These are phyloP conservation scores for Vitis rotundifolia DNA, from an alignment of 164 flowering plant genomes.

Conservation along the genomic window DNA sequence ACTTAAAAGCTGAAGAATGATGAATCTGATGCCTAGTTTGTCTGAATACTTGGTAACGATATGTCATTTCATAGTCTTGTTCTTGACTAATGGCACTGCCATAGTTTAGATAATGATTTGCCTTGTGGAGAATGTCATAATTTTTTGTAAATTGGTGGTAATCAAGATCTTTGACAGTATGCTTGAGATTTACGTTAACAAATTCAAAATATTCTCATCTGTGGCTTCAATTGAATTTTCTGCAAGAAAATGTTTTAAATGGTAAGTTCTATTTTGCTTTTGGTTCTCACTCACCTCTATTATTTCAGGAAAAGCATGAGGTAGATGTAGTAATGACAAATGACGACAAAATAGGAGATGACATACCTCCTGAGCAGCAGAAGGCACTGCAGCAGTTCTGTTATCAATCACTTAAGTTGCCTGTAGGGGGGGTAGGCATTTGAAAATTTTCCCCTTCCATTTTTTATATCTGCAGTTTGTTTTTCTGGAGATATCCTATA, in stretches of 20 bases:
- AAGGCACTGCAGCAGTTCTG: slow-evolving; percentile 59
- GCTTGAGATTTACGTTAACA: not conserved
- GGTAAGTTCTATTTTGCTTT: not conserved
- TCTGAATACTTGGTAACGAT: too few relatives aligned
- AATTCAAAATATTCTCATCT: not conserved
- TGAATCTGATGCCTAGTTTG: too few relatives aligned
- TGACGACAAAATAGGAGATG: slow-evolving; percentile 95
- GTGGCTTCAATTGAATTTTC: not conserved
- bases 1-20: too few relatives aligned
- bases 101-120: not conserved
- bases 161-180: not conserved
- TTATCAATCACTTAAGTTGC: slow-evolving; percentile 56
- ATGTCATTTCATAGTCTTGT: too few relatives aligned
- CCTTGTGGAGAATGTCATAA: not conserved
- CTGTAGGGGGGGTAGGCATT: slow-evolving; percentile 57
- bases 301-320: slow-evolving; percentile 59
- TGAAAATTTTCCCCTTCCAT: not conserved
- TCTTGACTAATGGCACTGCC: too few relatives aligned
- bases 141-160: not conserved
- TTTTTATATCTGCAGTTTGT: not conserved
- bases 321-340: slow-evolving; percentile 60
- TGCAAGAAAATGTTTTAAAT: not conserved
- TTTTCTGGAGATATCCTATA: too few relatives aligned
- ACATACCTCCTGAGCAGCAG: slow-evolving; percentile 78
- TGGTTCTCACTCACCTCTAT: not conserved